Conservation (phyloP, 768 basidiomycete genomes). For the Infundibulicybe gibba region DNA sequence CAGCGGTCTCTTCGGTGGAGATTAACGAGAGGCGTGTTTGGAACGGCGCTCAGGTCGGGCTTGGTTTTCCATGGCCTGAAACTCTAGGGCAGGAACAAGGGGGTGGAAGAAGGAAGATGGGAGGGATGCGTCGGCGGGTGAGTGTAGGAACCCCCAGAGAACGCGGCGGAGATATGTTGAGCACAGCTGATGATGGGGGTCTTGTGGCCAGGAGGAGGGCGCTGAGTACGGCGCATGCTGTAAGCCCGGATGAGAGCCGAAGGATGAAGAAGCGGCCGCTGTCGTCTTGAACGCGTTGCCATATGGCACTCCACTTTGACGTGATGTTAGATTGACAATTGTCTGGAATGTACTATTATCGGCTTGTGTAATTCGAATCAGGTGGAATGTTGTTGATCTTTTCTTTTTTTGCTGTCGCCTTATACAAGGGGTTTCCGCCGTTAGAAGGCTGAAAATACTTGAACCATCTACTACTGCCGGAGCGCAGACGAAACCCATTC, state of each 20-base stretch:
- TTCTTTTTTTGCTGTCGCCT: no score
- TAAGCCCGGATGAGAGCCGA: conserved; percentile 1
- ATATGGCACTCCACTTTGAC: not conserved
- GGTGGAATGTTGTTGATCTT: no score
- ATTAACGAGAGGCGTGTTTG: conserved; percentile 5
- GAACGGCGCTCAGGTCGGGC: not conserved
- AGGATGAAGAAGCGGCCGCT: conserved; percentile 11
- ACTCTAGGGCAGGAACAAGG: conserved; percentile 3
- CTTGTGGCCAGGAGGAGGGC: conserved; percentile 10
- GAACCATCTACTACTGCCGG: conserved; percentile 38
- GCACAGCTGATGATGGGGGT: not conserved
- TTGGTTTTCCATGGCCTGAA: conserved; percentile 2
- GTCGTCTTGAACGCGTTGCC: not conserved
- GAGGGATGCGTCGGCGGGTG: conserved; percentile 2
- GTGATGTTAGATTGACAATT: no score
- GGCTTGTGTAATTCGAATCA: no score
- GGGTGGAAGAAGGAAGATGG: not conserved
- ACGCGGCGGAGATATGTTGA: not conserved
- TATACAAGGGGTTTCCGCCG: no score
- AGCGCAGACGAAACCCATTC: conserved; percentile 76
- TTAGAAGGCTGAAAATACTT: no score
- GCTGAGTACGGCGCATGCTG: conserved; percentile 12
- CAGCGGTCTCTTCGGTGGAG: conserved; percentile 43
- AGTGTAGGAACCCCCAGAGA: conserved; percentile 9
- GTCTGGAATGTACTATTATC: not conserved